Evolutionary conservation across 192 early-diverging fungal species (phyloP).

Genomic region (Podila verticillata): DNA sequence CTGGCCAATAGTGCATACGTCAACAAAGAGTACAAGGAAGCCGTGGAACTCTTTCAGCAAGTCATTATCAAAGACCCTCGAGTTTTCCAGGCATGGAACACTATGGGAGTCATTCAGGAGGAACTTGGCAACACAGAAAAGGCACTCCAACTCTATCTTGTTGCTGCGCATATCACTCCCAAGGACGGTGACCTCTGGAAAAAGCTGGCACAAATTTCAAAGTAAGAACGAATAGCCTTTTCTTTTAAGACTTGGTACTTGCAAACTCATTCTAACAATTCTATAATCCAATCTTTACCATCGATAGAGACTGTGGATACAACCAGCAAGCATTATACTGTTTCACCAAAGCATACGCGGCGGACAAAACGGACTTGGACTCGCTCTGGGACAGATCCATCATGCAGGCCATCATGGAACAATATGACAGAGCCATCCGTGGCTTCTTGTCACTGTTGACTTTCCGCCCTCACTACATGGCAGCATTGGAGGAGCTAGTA

Average conservation of each 20-base stretch:
- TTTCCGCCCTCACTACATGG: constrained; percentile 39
- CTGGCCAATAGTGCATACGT: constrained; percentile 82
- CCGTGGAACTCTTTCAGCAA: constrained; percentile 81
- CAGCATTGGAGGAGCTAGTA: constrained; percentile 35
- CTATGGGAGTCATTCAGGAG: constrained; percentile 90
- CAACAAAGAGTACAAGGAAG: constrained; percentile 69
- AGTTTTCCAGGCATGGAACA: constrained; percentile 85
- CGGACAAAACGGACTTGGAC: constrained; percentile 72
- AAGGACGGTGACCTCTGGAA: constrained; percentile 85
- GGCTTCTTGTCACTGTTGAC: constrained; percentile 29
- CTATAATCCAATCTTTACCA: neutral
- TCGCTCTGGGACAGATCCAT: constrained; percentile 75
- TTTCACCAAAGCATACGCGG: constrained; percentile 70
- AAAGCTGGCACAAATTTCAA: constrained; percentile 77
- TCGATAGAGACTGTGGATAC: constrained; percentile 63
- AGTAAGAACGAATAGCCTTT: constrained; percentile 42
- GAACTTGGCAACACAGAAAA: constrained; percentile 80
- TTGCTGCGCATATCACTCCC: constrained; percentile 90
- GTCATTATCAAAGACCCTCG: constrained; percentile 78
- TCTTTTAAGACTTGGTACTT: too few species aligned
- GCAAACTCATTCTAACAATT: neutral
- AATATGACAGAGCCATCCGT: constrained; percentile 60
- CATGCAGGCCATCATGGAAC: constrained; percentile 64
- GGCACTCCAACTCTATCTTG: constrained; percentile 79
- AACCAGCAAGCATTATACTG: constrained; percentile 89